Evolutionary conservation across 176 grass and related monocot genomes (phyloP), one percentile per base, ranked within the genome.

Genomic region (Cenchrus fungigraminus): DNA sequence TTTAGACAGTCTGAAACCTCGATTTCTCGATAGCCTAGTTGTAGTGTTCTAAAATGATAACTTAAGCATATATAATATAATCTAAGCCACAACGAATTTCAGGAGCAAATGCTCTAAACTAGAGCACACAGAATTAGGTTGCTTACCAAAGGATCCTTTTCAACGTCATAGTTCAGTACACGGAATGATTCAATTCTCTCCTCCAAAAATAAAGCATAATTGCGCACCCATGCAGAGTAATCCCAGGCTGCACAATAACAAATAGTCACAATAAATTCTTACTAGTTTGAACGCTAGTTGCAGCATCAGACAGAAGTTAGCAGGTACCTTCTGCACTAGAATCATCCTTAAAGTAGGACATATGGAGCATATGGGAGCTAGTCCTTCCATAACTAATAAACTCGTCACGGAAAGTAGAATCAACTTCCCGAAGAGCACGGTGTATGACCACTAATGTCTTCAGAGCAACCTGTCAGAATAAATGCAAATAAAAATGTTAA

Each of bases 271-370:
- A 46, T 71, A 77, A 60, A 46, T 58, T 52, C 49, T 73, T 54
- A 11, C 14, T 74, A 73, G 71, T 53, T 56, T 71, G 32, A 71
- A 52, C 83, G 71, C 0, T 71, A 83, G 85, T 62, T 77, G 22
- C 53, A 19, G 65, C 47, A 82, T 58, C 29, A 40, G 55, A 2
- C 12, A 63, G 37, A 78, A 80, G 45, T 60, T 74, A 85, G 67
- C 8, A 65, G 42, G 65, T 89, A 98, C 96, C 96, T 76, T 92
- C 80, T 66, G 96, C 87, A 74, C 96, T 98, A 0, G 96, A 98
- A 86, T 95, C 96, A 73, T 98, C 96, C 76, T 95, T 98, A 64
- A 98, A 98, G 79, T 91, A 92, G 6, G 89, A 84, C 85, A 98
- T 69, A 58, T 98, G 89, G 22, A 98, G 74, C 96, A 98, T 92